Conservation (phyloP, 805 yeast species). For the Blastobotrys peoriensis region DNA sequence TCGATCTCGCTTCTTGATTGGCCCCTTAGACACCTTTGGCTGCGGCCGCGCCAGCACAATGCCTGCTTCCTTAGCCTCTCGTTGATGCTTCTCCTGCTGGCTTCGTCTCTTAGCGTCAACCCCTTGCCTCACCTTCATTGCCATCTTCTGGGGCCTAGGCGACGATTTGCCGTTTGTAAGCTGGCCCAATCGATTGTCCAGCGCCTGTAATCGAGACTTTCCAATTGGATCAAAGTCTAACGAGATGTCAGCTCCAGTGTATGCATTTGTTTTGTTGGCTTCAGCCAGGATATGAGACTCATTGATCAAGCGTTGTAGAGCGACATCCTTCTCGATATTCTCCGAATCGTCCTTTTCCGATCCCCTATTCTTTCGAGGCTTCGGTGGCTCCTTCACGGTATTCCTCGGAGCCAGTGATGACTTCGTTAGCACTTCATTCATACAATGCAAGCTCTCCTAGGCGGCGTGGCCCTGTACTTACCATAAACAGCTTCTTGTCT, state of each 20-base stretch:
- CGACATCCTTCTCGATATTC: slow-evolving; percentile 60
- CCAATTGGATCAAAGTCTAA: slow-evolving; percentile 34
- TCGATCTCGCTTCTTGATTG: slow-evolving; percentile 54
- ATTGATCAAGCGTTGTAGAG: slow-evolving; percentile 55
- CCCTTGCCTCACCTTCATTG: slow-evolving; percentile 44
- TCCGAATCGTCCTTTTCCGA: slow-evolving; percentile 34
- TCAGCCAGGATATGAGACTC: slow-evolving; percentile 59
- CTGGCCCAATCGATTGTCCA: slow-evolving; percentile 31
- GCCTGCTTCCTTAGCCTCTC: slow-evolving; percentile 85
- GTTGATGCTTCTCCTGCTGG: slow-evolving; percentile 45
- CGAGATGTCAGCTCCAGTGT: slow-evolving; percentile 31
- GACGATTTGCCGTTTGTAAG: slow-evolving; percentile 25
- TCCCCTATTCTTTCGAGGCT: slow-evolving; percentile 6
- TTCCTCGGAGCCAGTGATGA: slow-evolving; percentile 28
- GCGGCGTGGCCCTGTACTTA: slow-evolving; percentile 3
- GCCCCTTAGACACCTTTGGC: slow-evolving; percentile 33
- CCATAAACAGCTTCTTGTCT: slow-evolving; percentile 27
- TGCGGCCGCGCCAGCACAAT: slow-evolving; percentile 54
- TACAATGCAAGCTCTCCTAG: slow-evolving; percentile 11
- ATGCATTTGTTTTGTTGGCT: slow-evolving; percentile 23
- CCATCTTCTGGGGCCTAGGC: slow-evolving; percentile 39
- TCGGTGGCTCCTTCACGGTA: slow-evolving; percentile 7
- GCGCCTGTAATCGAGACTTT: slow-evolving; percentile 31
- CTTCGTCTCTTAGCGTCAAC: neutral
- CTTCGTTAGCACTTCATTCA: no score